Base-by-base conservation (phyloP, 2,329 filamentous ascomycete species). In the Arthrobotrys sinensis region DNA sequence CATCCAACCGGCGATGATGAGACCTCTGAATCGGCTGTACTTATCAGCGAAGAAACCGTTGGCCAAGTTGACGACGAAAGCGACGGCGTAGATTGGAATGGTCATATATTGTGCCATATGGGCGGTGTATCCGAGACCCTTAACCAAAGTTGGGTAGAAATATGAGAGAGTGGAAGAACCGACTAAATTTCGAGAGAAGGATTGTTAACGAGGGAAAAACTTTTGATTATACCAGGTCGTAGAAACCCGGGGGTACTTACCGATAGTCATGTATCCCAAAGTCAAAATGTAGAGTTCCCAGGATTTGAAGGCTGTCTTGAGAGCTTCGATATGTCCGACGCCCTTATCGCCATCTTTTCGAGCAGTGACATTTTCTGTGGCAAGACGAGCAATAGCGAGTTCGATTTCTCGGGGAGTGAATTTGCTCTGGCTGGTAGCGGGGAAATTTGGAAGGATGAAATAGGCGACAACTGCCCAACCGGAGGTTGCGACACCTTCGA, bases 61-160 rank as follows among this genome's bases (percentile, higher is more conserved):
- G 46, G 86, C 80, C 6, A 82, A 83, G 0, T 86, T 87, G 76
- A 84, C 86, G 64, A 89, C 84, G 65, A 89, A 89, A 0, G 87
- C 87, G 1, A 86, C 86, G 1, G 83, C 86, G 80, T 88, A 89
- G 70, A 89, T 89, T 19, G 87, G 87, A 1, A 88, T 84, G 1
- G 82, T 82, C 60, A 83, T 82, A 71, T 72, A 82, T 81, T 67
- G 83, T 75, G 43, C 82, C 80, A n/a, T 67, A 14, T 75, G 62
- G 12, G 76, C 50, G n/a, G 73, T 60, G 28, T 88, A 89, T 19
- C 87, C 87, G 0, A 89, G 85, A 1, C 85, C 86, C n/a, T 85
- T 82, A 53, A 88, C 86, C 6, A 88, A 83, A 0, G 86, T 87
- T 0, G 87, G 87, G 80, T 88, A 88, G 81, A 88, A 88, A 83